Evolutionary conservation across 306 rosid species (phyloP).

Genomic region (Vicia sativa): DNA sequence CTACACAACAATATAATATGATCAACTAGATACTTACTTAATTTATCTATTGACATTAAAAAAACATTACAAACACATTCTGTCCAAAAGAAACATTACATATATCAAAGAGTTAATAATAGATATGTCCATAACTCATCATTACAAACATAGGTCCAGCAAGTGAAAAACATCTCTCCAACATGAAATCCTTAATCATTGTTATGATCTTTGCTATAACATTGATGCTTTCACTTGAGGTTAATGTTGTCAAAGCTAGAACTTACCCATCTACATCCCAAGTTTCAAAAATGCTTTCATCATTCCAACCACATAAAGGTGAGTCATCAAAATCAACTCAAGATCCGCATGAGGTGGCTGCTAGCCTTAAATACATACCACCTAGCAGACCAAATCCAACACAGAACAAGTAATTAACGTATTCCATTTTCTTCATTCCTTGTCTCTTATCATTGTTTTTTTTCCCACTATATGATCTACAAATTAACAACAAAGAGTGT

Average conservation of each 20-base stretch:
- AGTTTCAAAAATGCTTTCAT: slow-evolving; percentile 34
- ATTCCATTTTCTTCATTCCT: neutral
- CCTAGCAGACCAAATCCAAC: slow-evolving; percentile 84
- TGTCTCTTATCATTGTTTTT: slow-evolving; percentile 33
- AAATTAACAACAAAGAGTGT: slow-evolving; percentile 35
- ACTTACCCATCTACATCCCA: slow-evolving; percentile 39
- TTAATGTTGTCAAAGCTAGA: slow-evolving; percentile 52
- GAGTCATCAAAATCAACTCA: slow-evolving; percentile 36
- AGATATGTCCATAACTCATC: too few relatives aligned
- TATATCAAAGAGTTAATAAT: slow-evolving; percentile 2
- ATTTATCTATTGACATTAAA: neutral
- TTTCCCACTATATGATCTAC: slow-evolving; percentile 6
- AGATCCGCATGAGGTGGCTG: slow-evolving; percentile 27
- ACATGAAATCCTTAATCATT: slow-evolving; percentile 65
- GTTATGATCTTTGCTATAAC: slow-evolving; percentile 46
- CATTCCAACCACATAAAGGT: slow-evolving; percentile 39
- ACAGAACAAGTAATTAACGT: slow-evolving; percentile 67
- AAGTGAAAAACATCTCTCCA: slow-evolving; percentile 53
- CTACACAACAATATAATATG: neutral
- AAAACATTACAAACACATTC: neutral
- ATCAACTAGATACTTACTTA: neutral
- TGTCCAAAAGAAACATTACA: neutral
- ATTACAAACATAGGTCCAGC: slow-evolving; percentile 34
- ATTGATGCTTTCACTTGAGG: slow-evolving; percentile 48
- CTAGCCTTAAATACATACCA: slow-evolving; percentile 71